Base-by-base conservation (phyloP, 768 basidiomycete species). In the Holtermanniella nyarrowii region DNA sequence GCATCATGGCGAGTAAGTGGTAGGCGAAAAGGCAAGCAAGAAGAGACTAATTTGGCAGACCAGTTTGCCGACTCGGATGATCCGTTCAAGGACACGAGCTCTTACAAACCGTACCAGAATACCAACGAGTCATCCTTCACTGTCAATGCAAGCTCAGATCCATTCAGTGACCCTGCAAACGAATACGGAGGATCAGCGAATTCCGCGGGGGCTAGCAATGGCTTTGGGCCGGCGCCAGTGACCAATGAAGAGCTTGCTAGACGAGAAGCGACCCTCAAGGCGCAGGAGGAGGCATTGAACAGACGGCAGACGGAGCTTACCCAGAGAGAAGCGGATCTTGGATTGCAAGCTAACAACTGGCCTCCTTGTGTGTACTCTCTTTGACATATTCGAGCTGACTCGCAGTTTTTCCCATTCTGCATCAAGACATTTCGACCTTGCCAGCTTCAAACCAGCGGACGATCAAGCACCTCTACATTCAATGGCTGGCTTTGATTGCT, bases 321-420 rank as follows among this genome's bases (percentile, higher is more conserved):
- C 64, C 76, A 82, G 55, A 77, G 90, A 60, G 88, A 91, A 66
- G 73, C 57, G 18, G 56, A 60, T 14, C 44, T 70, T 16, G 62
- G 63, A 12, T 54, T 59, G 39, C 60, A 77, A 43, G 86, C 88
- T 60, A 91, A 86, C 69, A 99, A 99, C 73, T 99, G 86, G 83
- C 93, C 93, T 26, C 81, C 81, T 13, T 91, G 89, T 85, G 61
- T 66, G 85, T 76, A 13, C 44, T 20, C 49, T 55, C 50, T 46
- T 42, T 21, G 43, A 26, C n/a, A 4, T 3, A 44, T 11, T 5
- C 5, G 18, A 25, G 18, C 46, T 48, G 20, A 18, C 14, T 13
- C 16, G 11, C 72, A 93, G 89, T 89, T 76, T 90, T 82, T 68
- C 93, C 93, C 44, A 75, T 99, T 62, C 83, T 99, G 68, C 95